Conservation (phyloP, 305 asterid species). For the Fraxinus xanthoxyloides region DNA sequence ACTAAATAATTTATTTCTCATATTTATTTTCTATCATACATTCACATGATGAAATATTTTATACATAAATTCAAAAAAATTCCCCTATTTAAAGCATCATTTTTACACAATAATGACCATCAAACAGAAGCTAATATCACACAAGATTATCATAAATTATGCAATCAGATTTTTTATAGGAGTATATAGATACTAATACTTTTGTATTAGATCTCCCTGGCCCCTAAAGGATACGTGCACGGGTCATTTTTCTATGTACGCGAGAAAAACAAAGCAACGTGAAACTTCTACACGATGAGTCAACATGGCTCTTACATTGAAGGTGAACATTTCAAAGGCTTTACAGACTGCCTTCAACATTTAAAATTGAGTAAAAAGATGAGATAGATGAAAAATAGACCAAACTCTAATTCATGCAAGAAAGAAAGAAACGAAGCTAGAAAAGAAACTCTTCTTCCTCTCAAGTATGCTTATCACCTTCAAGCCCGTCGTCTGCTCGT, state of each 20-base stretch:
- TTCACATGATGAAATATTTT: too few species aligned
- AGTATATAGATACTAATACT: background rate
- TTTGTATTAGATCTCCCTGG: background rate
- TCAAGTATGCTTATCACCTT: background rate
- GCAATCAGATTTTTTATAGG: too few species aligned
- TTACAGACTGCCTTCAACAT: background rate
- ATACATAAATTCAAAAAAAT: too few species aligned
- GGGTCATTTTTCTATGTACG: background rate
- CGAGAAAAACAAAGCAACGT: background rate
- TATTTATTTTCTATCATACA: too few species aligned
- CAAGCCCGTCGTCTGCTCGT: conserved; percentile 24
- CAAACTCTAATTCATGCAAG: background rate
- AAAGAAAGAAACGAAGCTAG: background rate
- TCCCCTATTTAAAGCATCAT: too few species aligned
- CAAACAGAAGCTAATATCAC: background rate
- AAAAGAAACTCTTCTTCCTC: background rate
- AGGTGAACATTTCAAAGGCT: background rate
- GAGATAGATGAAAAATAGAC: background rate
- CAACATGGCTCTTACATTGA: background rate
- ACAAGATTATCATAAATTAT: background rate
- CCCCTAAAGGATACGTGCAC: background rate
- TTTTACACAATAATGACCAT: too few species aligned
- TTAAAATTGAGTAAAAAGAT: background rate
- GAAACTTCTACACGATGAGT: background rate
- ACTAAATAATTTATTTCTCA: too few species aligned